Percentiles rank a stretch among this genome's conserved stretches.
phyloP scores from a whole-genome alignment of 108 stramenopile genomes.

The Fragilariopsis cylindrus region DNA sequence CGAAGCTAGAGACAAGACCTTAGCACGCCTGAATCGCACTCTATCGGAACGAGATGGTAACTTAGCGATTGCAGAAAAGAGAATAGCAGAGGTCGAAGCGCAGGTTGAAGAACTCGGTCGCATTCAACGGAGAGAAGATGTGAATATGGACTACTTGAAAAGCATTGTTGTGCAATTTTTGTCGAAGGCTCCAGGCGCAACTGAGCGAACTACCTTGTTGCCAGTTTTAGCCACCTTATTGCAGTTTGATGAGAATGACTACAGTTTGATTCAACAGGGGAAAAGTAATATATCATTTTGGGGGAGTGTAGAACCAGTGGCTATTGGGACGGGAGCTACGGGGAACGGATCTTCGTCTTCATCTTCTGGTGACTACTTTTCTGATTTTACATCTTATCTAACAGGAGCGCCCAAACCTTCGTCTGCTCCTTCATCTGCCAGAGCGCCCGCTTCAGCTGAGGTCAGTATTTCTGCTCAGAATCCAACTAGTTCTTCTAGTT shows the following conservation, averaged over 20 bases:
- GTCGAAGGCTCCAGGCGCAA: constrained; percentile 83
- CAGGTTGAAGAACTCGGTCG: constrained; percentile 81
- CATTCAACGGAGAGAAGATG: constrained; percentile 78
- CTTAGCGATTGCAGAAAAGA: constrained; percentile 70
- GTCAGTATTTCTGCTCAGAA: constrained; percentile 5
- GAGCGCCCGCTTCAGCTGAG: not conserved
- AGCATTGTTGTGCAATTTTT: constrained; percentile 90
- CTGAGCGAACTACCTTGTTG: constrained; percentile 75
- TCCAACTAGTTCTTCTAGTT: not conserved
- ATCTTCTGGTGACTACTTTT: not conserved
- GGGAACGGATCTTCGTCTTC: not conserved
- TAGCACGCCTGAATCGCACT: constrained; percentile 64
- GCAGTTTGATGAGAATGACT: constrained; percentile 84
- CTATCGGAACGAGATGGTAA: constrained; percentile 73
- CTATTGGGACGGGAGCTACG: constrained; percentile 23
- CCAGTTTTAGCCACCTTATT: constrained; percentile 86
- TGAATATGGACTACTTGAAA: constrained; percentile 91
- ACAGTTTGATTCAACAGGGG: constrained; percentile 82
- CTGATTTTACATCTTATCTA: constrained; percentile 5
- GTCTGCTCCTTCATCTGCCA: not conserved
- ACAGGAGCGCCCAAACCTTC: not conserved
- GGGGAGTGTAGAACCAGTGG: constrained; percentile 30
- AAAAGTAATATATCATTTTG: constrained; percentile 80
- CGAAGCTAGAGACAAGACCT: constrained; percentile 71
- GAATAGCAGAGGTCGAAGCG: constrained; percentile 58